Percentiles rank a stretch among this genome's conserved stretches.
Conservation (phyloP, 345 rosid genomes). For the Rhodamnia rubescens region DNA sequence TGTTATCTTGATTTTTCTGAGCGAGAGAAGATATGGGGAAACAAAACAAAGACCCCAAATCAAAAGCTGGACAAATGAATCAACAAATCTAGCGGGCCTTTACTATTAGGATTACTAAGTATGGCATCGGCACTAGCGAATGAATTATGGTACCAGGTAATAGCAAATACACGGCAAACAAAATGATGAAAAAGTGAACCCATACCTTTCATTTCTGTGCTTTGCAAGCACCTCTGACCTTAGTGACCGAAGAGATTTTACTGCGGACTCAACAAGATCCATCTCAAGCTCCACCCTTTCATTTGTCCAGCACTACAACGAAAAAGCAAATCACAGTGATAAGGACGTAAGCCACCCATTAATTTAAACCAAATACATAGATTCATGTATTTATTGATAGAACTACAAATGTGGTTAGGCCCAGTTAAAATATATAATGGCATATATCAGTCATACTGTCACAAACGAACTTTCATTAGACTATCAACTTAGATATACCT, state of each 20-base stretch:
- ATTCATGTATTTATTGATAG: not conserved
- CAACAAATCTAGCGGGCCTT: not conserved
- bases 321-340: not conserved
- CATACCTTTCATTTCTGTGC: conserved; percentile 70
- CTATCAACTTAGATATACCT: conserved; percentile 29
- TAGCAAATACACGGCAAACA: not conserved
- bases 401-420: not conserved
- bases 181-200: not conserved
- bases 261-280: conserved; percentile 62
- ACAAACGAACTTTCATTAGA: not conserved
- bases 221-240: conserved; percentile 65
- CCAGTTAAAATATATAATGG: not conserved
- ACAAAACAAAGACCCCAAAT: not conserved
- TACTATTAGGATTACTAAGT: not conserved
- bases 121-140: not conserved
- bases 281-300: conserved; percentile 63
- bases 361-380: not conserved
- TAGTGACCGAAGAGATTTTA: conserved; percentile 60
- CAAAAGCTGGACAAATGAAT: not conserved
- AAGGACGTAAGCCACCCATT: not conserved
- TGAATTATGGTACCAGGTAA: not conserved
- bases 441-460: not conserved
- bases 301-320: conserved; percentile 52
- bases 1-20: not conserved
- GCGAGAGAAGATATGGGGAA: not conserved